These are phyloP conservation scores for Heliocybe sulcata DNA, from an alignment of 1,284 basidiomycete species.

Conservation along the genomic window DNA sequence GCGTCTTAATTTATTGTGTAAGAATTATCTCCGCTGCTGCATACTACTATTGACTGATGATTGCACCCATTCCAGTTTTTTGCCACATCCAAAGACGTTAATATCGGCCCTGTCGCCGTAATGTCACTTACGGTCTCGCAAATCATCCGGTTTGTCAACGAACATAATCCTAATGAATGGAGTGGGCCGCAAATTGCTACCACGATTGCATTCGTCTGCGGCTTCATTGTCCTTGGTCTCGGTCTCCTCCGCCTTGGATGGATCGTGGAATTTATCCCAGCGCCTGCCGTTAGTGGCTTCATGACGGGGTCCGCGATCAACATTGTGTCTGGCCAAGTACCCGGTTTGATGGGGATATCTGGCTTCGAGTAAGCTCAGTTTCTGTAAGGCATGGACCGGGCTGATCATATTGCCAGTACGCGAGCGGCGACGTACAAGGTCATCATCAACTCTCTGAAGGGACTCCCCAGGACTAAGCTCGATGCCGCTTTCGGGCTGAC, in stretches of 20 bases:
- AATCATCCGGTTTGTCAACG: constrained; percentile 66
- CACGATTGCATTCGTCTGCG: constrained; percentile 82
- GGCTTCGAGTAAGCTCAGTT: constrained; percentile 60
- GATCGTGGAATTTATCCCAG: constrained; percentile 93
- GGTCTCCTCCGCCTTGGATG: constrained; percentile 92
- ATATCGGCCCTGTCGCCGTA: constrained; percentile 94
- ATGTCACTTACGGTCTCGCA: constrained; percentile 92
- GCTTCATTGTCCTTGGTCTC: constrained; percentile 89
- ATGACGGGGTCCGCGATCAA: constrained; percentile 90
- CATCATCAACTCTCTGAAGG: constrained; percentile 89
- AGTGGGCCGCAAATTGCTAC: constrained; percentile 74
- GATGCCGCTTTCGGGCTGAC: constrained; percentile 91
- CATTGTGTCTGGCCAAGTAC: constrained; percentile 82
- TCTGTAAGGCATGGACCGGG: background rate
- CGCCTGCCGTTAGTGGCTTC: constrained; percentile 89
- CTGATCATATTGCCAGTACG: constrained; percentile 43
- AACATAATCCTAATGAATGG: constrained; percentile 47
- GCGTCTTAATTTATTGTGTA: constrained; percentile 77
- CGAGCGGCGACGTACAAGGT: constrained; percentile 82
- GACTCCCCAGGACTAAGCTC: constrained; percentile 61
- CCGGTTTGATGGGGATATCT: constrained; percentile 78
- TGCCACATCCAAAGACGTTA: constrained; percentile 93
- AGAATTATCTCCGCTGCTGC: constrained; percentile 19
- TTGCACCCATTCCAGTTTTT: constrained; percentile 58
- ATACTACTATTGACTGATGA: constrained; percentile 7